These are phyloP conservation scores for Lumnitzera littorea DNA, from an alignment of 345 rosid species.

Conservation along the genomic window DNA sequence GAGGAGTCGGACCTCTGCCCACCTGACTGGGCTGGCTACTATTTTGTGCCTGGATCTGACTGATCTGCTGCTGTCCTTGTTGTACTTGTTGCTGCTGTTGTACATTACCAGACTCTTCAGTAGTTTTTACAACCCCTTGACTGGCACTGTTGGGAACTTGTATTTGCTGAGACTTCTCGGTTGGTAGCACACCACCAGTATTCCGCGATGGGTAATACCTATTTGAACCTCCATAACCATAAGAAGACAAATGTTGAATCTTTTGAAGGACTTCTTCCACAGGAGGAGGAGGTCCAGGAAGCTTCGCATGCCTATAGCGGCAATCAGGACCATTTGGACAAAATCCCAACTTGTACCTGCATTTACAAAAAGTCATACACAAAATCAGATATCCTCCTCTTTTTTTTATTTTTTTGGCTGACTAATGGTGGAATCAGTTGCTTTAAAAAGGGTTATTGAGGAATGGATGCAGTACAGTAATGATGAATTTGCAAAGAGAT, in stretches of 20 bases:
- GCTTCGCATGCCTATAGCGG: slow-evolving; percentile 88
- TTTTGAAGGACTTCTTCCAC: slow-evolving; percentile 95
- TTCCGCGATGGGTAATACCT: slow-evolving; percentile 68
- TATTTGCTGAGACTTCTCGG: slow-evolving; percentile 51
- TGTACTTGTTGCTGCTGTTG: slow-evolving; percentile 54
- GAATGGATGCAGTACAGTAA: no score
- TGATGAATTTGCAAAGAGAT: no score
- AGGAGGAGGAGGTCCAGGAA: slow-evolving; percentile 92
- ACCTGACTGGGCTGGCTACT: slow-evolving; percentile 47
- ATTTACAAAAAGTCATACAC: slow-evolving; percentile 2
- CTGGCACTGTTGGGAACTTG: slow-evolving; percentile 34
- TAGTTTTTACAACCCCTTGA: slow-evolving; percentile 45
- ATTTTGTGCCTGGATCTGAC: slow-evolving; percentile 61
- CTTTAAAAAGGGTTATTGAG: background rate
- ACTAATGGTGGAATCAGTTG: no score
- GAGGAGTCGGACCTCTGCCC: slow-evolving; percentile 60
- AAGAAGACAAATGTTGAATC: slow-evolving; percentile 80
- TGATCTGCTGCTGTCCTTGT: slow-evolving; percentile 56
- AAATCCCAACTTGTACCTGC: slow-evolving; percentile 96
- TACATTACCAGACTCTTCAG: slow-evolving; percentile 33
- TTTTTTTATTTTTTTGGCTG: no score
- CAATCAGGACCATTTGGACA: slow-evolving; percentile 99
- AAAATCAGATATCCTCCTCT: no score
- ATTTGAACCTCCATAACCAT: slow-evolving; percentile 46
- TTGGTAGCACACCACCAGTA: slow-evolving; percentile 44